Evolutionary conservation across 1,284 basidiomycete genomes (phyloP), one percentile per base, ranked within the genome.

Genomic region (Cutaneotrichosporon cyanovorans): DNA sequence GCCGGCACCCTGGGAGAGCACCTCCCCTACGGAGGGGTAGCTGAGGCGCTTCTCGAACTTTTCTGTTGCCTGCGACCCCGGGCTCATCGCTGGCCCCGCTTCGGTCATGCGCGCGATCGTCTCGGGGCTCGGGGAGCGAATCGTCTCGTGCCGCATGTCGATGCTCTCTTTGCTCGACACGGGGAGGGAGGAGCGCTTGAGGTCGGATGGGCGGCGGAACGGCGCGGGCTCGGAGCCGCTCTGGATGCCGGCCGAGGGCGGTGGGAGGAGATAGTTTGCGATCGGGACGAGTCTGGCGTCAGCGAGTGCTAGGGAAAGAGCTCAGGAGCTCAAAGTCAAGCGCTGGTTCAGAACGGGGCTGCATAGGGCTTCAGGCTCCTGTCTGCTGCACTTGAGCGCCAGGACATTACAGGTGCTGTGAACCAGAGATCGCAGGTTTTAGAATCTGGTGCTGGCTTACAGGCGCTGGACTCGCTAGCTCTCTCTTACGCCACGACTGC

Each of bases 231-330:
- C 36, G 73, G 74, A 73, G 37, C 69, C 61, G 16, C 71, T 59
- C 28, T 51, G 1, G 76, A 74, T 18, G 73, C 71, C 20, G 72
- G 73, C 1, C 78, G 77, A 15, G 73, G 80, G 32, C 18, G 82
- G 76, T 10, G 87, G 87, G 16, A 92, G 79, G 58, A 88, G 84
- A 67, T 82, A 89, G 16, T 79, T 77, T 1, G 85, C 81, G 41
- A 91, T 90, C 6, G 88, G 84, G 6, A 90, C 78, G 79, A 90
- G 87, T 65, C 88, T 90, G 58, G 0, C 37, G 44, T 51, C 33
- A 57, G 41, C 30, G 4, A 5, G n/a, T 15, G 4, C 10, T 19
- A 28, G 25, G 25, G 25, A 28, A 12, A 12, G 12, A 12, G 25
- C 8, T 7, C 25, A 12, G 25, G 25, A 12, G 25, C 12, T 7